phyloP scores from a whole-genome alignment of 352 stramenopile species.

The Phytophthora syringae region DNA sequence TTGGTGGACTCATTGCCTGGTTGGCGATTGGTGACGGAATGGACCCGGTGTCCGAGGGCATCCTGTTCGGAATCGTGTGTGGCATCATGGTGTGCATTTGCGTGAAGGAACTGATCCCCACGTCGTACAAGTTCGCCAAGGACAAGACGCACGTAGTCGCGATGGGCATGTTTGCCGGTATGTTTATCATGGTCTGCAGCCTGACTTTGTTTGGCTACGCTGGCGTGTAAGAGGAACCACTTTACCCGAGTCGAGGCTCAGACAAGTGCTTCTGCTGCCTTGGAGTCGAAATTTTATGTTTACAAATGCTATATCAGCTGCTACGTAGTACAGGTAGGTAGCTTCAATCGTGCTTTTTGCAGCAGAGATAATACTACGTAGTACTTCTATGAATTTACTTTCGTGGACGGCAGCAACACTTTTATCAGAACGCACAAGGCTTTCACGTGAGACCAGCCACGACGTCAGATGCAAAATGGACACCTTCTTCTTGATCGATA shows the following conservation, averaged over 20 bases:
- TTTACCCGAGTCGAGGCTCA: not conserved
- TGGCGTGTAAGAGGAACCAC: constrained; percentile 34
- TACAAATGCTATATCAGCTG: not conserved
- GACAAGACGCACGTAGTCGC: constrained; percentile 79
- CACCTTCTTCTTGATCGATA: no score
- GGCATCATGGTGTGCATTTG: constrained; percentile 96
- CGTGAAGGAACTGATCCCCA: constrained; percentile 91
- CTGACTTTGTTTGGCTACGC: constrained; percentile 86
- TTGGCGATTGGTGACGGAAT: constrained; percentile 79
- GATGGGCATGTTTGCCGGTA: constrained; percentile 75
- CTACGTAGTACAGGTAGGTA: no score
- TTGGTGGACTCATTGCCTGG: constrained; percentile 90
- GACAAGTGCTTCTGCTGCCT: not conserved
- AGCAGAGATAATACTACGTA: no score
- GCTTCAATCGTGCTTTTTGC: no score
- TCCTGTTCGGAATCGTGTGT: constrained; percentile 91
- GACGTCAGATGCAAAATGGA: no score
- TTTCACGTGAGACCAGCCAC: no score
- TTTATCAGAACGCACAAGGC: no score
- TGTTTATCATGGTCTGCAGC: constrained; percentile 88
- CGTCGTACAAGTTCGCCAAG: constrained; percentile 87
- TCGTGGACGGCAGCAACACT: no score
- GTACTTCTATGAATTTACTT: no score
- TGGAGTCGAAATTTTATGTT: not conserved
- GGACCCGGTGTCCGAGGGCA: constrained; percentile 63